Evolutionary conservation across 2,329 filamentous ascomycete species (phyloP), one percentile per base, ranked within the genome.

Genomic region (Remersonia thermophila): DNA sequence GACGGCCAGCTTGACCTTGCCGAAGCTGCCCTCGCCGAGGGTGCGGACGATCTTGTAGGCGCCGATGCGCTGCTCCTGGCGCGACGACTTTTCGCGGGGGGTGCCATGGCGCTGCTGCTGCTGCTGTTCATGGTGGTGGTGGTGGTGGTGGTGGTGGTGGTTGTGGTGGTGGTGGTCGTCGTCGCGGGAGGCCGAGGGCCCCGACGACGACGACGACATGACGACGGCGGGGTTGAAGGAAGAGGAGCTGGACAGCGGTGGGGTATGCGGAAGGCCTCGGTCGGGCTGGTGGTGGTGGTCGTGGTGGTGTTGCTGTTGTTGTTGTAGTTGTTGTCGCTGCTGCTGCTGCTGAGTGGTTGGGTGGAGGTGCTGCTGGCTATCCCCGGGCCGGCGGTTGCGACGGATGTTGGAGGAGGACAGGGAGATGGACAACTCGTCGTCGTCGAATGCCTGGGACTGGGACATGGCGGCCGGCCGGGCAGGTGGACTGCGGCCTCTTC

Each of bases 1-100:
- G 29, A 87, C 82, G 15, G 91, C 91, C 51, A 98, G 74, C 68
- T 96, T 96, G 57, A 98, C 91, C 65, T 98, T 98, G 51, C 91
- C 91, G 58, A 98, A 98, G 3, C 87, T 95, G 32, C 91, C 91
- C 63, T 98, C 91, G 38, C 91, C 91, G 11, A 98, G 71, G 12
- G 89, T 95, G 57, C 79, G 80, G 49, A 94, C 70, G 39, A 95
- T 80, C 51, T 82, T 83, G 66, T 98, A 98, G 60, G 87, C 83
- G 47, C 86, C 86, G 53, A 96, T 77, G 47, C 89, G 78, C 65
- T 89, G 82, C 63, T 83, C 84, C 45, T 77, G 73, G 63, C 72
- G 78, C 63, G 59, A n/a, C n/a, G n/a, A 56, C 54, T 63, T 67
- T 39, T 70, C 58, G 37, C 54, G 55, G 27, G 47, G 45, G 18